phyloP scores from a whole-genome alignment of 768 basidiomycete species.

The Boletus sp. region DNA sequence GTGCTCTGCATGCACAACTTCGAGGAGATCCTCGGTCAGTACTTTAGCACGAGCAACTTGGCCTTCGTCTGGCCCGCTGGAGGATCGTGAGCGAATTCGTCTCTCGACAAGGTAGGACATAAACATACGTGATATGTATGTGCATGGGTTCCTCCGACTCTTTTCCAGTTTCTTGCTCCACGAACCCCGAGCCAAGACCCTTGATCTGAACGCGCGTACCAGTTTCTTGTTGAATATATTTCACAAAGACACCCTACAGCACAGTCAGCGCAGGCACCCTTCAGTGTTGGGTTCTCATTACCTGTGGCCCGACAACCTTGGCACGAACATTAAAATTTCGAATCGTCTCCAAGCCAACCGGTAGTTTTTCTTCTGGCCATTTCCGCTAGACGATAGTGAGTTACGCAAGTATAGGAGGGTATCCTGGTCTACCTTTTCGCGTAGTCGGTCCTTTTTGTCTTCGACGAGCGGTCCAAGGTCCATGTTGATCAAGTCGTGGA shows the following conservation, averaged over 20 bases:
- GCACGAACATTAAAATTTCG: conserved; percentile 97
- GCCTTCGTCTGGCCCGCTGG: conserved; percentile 75
- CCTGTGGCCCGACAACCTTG: conserved; percentile 94
- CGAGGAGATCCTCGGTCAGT: conserved; percentile 83
- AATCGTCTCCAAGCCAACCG: conserved; percentile 84
- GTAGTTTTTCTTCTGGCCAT: conserved; percentile 97
- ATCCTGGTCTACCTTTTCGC: conserved; percentile 55
- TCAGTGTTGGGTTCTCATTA: conserved; percentile 35
- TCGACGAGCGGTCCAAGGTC: conserved; percentile 83
- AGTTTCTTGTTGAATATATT: conserved; percentile 97
- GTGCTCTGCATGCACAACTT: conserved; percentile 87
- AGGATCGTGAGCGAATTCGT: conserved; percentile 1
- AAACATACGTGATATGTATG: conserved; percentile 82
- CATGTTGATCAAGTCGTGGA: conserved; percentile 69
- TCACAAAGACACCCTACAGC: conserved; percentile 84
- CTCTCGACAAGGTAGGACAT: conserved; percentile 16
- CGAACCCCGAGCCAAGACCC: conserved; percentile 90
- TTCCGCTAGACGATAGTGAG: conserved; percentile 58
- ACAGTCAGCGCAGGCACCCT: not conserved
- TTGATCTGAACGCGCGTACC: conserved; percentile 97
- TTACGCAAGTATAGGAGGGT: not conserved
- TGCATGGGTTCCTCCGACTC: conserved; percentile 91
- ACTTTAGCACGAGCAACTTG: conserved; percentile 87
- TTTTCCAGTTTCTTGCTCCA: conserved; percentile 85
- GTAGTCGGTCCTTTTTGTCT: conserved; percentile 65